Conservation (phyloP, 106 monocot species). For the Allium cepa region DNA sequence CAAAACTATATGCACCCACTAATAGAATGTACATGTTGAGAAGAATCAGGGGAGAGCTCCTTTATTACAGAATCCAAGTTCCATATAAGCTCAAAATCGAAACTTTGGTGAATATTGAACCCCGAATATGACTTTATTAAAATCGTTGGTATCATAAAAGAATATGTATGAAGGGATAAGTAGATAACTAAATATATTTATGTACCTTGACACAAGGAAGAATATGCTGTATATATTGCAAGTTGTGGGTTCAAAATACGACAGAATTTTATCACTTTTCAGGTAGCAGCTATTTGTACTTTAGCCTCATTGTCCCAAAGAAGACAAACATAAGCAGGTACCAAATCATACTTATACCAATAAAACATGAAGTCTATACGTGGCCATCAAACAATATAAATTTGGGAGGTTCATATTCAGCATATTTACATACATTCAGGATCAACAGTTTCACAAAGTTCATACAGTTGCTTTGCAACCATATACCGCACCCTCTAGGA, state of each 20-base stretch:
- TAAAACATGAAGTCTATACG: too few species aligned
- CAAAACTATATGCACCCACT: too few species aligned
- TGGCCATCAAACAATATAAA: too few species aligned
- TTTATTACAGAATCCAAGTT: conserved; percentile 1
- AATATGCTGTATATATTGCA: conserved; percentile 41
- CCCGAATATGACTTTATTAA: neutral
- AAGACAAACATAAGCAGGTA: conserved; percentile 72
- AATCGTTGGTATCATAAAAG: too few species aligned
- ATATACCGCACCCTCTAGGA: conserved; percentile 97
- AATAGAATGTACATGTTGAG: conserved; percentile 50
- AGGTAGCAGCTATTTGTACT: conserved; percentile 67
- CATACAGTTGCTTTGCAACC: conserved; percentile 95
- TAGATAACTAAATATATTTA: too few species aligned
- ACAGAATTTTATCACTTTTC: conserved; percentile 69
- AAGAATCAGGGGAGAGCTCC: conserved; percentile 74
- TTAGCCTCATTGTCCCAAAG: conserved; percentile 74
- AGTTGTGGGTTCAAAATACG: conserved; percentile 54
- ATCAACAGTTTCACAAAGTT: conserved; percentile 85
- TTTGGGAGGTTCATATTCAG: too few species aligned
- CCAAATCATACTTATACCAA: conserved; percentile 36
- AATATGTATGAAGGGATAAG: neutral
- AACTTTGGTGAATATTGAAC: neutral
- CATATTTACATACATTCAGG: neutral
- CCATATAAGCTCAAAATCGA: neutral
- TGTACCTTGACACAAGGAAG: conserved; percentile 72